These are phyloP conservation scores for Adansonia digitata DNA, from an alignment of 345 rosid genomes.

Conservation along the genomic window DNA sequence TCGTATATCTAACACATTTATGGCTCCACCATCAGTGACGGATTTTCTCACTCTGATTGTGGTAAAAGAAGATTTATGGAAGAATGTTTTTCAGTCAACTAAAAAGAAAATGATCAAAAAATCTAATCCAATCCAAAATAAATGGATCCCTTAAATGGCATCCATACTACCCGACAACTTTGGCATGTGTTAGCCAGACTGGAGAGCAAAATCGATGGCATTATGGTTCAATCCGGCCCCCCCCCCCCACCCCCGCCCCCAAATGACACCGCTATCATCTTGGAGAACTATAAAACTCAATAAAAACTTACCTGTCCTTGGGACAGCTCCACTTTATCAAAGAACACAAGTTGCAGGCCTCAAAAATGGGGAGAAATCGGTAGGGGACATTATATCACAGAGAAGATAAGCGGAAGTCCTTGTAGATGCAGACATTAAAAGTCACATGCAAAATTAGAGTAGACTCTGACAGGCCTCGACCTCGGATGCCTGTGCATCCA, in stretches of 20 bases:
- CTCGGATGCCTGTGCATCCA: slow-evolving; percentile 46
- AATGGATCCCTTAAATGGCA: background rate
- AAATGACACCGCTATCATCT: slow-evolving; percentile 29
- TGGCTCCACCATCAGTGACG: too few relatives aligned
- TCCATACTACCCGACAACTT: background rate
- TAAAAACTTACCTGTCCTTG: slow-evolving; percentile 23
- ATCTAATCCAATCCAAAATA: background rate
- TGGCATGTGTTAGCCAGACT: background rate
- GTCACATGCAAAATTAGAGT: slow-evolving; percentile 24
- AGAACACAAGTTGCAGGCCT: slow-evolving; percentile 32
- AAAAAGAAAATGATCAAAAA: background rate
- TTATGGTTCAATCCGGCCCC: slow-evolving; percentile 7
- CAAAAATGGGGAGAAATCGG: slow-evolving; percentile 7
- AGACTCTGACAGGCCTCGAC: too few relatives aligned
- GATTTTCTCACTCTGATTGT: too few relatives aligned
- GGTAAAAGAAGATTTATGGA: too few relatives aligned
- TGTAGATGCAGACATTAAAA: background rate
- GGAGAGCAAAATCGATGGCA: background rate
- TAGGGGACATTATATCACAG: background rate
- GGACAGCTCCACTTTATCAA: slow-evolving; percentile 28
- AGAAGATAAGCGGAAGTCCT: too few relatives aligned
- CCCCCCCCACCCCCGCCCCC: slow-evolving; percentile 28
- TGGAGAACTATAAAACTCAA: slow-evolving; percentile 29
- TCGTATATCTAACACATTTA: too few relatives aligned
- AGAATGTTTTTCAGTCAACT: too few relatives aligned